A percentile compares a stretch with the other conserved stretches of the same genome.
Evolutionary conservation across 108 stramenopile genomes (phyloP).

Genomic region (Skeletonema potamos): DNA sequence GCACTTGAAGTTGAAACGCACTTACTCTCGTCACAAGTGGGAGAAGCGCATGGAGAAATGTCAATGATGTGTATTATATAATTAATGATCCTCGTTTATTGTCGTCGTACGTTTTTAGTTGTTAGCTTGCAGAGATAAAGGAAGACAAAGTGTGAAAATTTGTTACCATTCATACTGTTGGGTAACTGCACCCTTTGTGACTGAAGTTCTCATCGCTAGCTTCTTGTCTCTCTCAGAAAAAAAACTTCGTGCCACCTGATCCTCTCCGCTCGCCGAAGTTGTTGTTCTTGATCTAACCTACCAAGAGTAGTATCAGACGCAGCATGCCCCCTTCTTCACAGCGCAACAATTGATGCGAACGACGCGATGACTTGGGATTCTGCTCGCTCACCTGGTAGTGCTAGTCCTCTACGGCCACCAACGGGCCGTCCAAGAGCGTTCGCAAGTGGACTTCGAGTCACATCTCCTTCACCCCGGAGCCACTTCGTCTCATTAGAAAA

Average conservation of each 20-base stretch:
- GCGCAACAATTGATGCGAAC: neutral
- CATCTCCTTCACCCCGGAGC: neutral
- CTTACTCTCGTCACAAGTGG: slow-evolving; percentile 26
- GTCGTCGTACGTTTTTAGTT: too few relatives aligned
- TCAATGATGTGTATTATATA: neutral
- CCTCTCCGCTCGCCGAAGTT: neutral
- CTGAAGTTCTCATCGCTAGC: too few relatives aligned
- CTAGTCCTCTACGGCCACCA: neutral
- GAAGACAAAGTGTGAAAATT: too few relatives aligned
- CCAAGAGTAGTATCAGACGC: too few relatives aligned
- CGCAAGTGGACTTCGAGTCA: neutral
- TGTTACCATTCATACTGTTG: too few relatives aligned
- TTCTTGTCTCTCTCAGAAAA: too few relatives aligned
- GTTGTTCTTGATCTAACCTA: too few relatives aligned
- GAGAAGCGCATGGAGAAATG: neutral
- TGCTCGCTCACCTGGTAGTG: neutral
- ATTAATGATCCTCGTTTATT: too few relatives aligned
- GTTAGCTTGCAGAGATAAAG: too few relatives aligned
- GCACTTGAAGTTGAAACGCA: slow-evolving; percentile 18
- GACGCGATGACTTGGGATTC: neutral
- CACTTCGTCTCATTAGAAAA: neutral
- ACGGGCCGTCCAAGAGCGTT: neutral
- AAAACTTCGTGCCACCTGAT: too few relatives aligned
- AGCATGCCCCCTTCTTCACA: too few relatives aligned
- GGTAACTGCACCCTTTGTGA: too few relatives aligned